Percentiles rank a stretch among this genome's conserved stretches.
Conservation (phyloP, 768 basidiomycete genomes). For the Tulasnella sp. region DNA sequence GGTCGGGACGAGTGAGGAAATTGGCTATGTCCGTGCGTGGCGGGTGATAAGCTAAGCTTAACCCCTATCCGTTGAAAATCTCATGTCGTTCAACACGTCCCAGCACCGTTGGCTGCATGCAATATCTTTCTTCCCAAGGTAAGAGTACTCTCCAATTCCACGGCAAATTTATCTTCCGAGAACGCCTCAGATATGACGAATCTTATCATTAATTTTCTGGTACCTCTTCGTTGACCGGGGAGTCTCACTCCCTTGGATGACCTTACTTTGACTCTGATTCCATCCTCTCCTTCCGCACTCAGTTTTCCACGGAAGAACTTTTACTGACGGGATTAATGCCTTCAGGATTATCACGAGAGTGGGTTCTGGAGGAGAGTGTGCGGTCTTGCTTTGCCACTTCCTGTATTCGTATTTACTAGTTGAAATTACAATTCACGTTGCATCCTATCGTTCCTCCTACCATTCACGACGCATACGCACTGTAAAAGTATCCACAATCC, state of each 20-base stretch:
- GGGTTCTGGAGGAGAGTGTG: too few relatives aligned
- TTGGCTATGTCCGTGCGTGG: background rate
- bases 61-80: background rate
- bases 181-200: background rate
- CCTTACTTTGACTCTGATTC: background rate
- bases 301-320: background rate
- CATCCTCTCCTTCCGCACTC: background rate
- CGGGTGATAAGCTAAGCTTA: background rate
- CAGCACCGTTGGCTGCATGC: background rate
- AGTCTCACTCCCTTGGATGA: background rate
- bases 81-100: background rate
- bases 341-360: background rate
- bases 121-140: background rate
- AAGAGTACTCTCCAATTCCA: background rate
- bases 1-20: background rate
- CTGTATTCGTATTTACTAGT: too few relatives aligned
- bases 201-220: slow-evolving; percentile 2
- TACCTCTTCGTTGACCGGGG: slow-evolving; percentile 9
- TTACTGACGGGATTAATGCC: background rate
- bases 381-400: too few relatives aligned
- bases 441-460: too few relatives aligned
- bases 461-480: too few relatives aligned
- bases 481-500: too few relatives aligned
- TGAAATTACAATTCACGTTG: too few relatives aligned
- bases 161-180: background rate